Evolutionary conservation across 2,329 filamentous ascomycete genomes (phyloP).

Genomic region (Metarhizium brunneum): DNA sequence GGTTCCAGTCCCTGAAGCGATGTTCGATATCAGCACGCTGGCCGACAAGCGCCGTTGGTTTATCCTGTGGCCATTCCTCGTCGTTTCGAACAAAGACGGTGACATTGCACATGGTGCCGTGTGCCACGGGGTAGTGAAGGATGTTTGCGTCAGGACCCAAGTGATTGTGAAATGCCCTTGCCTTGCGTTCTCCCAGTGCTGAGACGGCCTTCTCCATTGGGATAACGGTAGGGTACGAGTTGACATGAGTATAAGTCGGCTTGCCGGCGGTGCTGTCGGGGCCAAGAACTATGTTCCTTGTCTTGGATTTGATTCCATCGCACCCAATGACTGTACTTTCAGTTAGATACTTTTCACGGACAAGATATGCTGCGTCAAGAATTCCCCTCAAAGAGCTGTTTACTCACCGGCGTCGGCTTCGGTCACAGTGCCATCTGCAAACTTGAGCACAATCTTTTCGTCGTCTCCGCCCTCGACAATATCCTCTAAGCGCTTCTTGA

Average conservation of each 20-base stretch:
- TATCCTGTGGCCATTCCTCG: constrained; percentile 2
- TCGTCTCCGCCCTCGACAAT: not conserved
- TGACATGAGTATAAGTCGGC: constrained; percentile 3
- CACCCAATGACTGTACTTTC: constrained; percentile 4
- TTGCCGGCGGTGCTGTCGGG: not conserved
- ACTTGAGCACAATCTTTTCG: not conserved
- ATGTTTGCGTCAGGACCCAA: constrained; percentile 1
- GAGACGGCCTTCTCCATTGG: constrained; percentile 3
- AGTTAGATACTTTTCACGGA: not conserved
- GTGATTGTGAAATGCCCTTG: not conserved
- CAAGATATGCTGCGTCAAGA: too few relatives aligned
- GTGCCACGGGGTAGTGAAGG: constrained; percentile 1
- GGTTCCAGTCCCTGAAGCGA: not conserved
- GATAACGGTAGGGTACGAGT: constrained; percentile 1
- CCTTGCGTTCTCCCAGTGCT: not conserved
- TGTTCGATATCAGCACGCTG: not conserved
- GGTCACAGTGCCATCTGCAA: not conserved
- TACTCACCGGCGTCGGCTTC: not conserved
- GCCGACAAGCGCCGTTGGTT: not conserved
- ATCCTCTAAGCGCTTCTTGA: not conserved
- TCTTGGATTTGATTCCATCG: constrained; percentile 7
- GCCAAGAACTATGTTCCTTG: constrained; percentile 1
- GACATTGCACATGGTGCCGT: not conserved
- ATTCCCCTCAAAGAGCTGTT: not conserved
- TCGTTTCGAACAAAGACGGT: constrained; percentile 4